Evolutionary conservation across 2,329 filamentous ascomycete genomes (phyloP), one percentile per base, ranked within the genome.

Genomic region (Pezicula rhizophila): DNA sequence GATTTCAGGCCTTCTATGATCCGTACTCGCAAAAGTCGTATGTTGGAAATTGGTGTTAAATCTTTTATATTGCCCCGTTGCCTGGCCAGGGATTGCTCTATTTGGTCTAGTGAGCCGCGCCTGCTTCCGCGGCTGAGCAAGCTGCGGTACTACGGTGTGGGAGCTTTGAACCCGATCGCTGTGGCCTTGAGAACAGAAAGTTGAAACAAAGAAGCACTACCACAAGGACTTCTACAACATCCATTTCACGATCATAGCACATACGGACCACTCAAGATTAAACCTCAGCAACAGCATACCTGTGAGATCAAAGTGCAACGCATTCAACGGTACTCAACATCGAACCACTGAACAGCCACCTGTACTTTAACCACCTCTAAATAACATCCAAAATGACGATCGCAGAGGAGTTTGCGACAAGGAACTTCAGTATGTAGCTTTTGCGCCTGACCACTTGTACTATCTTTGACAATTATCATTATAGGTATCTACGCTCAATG

Each of bases 401-500:
- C 71, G 79, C 79, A 69, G 83, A 87, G 64, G 83, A 87, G 69
- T 85, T 87, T 65, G 77, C 77, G 66, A 84, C 82, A 52, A 76
- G 84, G 63, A 87, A 87, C 71, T 87, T 87, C 71, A 87, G 83
- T 87, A 75, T 63, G 82, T 72, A 44, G 4, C 23, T 20, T n/a
- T 33, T 41, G 42, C 34, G 15, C 35, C 14, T 26, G 11, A 34
- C 12, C 43, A 31, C 17, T 8, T 15, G 35, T 31, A 28, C 8
- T 25, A n/a, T 12, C 33, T 26, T 48, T 47, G 25, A 50, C 60
- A 64, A 59, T 64, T 46, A 6, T 23, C 18, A 44, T 28, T 50
- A 50, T 58, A 87, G 83, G 83, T 70, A 87, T 87, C 69, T 87
- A 87, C 63, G 83, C 80, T 68, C 83, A 87, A 84, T 87, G 83